Conservation (phyloP, 352 stramenopile species). For the Phytopythium chamaehyphon region DNA sequence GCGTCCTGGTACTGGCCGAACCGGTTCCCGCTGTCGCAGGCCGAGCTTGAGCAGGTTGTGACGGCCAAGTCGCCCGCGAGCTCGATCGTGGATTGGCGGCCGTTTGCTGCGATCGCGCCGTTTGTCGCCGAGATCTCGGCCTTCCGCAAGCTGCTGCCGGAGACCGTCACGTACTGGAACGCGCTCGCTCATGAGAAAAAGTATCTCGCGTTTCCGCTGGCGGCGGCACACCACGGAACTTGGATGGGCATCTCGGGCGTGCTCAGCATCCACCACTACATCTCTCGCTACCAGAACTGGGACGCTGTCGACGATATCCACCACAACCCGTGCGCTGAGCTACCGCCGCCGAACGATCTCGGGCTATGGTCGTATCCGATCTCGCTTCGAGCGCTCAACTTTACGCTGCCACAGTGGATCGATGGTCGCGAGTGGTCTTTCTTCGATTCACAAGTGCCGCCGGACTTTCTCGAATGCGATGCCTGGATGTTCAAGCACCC, state of each 20-base stretch:
- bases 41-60: constrained; percentile 32
- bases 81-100: constrained; percentile 59
- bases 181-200: constrained; percentile 48
- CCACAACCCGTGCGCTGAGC: constrained; percentile 68
- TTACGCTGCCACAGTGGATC: constrained; percentile 74
- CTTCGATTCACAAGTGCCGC: constrained; percentile 49
- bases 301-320: constrained; percentile 81
- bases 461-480: constrained; percentile 70
- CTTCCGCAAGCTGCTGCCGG: constrained; percentile 46
- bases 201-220: constrained; percentile 67
- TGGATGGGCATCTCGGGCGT: constrained; percentile 61
- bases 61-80: constrained; percentile 35
- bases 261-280: constrained; percentile 75
- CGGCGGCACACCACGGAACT: constrained; percentile 48
- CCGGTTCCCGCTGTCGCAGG: constrained; percentile 29
- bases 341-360: constrained; percentile 21
- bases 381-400: constrained; percentile 65
- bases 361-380: constrained; percentile 71
- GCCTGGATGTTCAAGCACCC: constrained; percentile 66
- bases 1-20: constrained; percentile 77
- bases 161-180: constrained; percentile 38
- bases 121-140: constrained; percentile 62
- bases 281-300: constrained; percentile 85
- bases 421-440: constrained; percentile 76
- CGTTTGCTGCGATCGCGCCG: constrained; percentile 65